Evolutionary conservation across 768 basidiomycete species (phyloP).

Genomic region (Gloeostereum incarnatum): DNA sequence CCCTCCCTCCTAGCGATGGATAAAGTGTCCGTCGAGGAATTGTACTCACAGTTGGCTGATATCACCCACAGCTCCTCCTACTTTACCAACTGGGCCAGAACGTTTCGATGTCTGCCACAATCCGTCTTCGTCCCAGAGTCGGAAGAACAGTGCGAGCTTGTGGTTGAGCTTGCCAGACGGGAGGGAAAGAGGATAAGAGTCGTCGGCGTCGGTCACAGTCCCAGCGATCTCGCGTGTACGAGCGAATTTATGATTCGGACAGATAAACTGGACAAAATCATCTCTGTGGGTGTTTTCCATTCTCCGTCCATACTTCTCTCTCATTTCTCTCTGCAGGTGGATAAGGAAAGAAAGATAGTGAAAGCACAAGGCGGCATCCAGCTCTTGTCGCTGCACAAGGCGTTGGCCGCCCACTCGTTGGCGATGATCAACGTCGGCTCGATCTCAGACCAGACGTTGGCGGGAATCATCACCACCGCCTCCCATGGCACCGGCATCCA

Average conservation of each 20-base stretch:
- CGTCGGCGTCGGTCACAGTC: constrained; percentile 87
- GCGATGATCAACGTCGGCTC: constrained; percentile 93
- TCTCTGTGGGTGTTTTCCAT: constrained; percentile 54
- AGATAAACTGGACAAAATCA: constrained; percentile 56
- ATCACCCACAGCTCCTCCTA: constrained; percentile 39
- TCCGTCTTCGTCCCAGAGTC: constrained; percentile 70
- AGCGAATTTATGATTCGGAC: constrained; percentile 79
- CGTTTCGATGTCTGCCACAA: constrained; percentile 61
- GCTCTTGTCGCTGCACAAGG: constrained; percentile 62
- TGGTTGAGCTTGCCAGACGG: constrained; percentile 74
- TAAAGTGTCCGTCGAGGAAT: constrained; percentile 30
- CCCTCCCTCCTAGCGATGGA: constrained; percentile 19
- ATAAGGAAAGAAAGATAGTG: constrained; percentile 56
- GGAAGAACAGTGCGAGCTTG: constrained; percentile 56
- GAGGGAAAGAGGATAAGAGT: constrained; percentile 68
- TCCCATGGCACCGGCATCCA: constrained; percentile 87
- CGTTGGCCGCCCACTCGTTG: constrained; percentile 55
- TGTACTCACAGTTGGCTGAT: constrained; percentile 46
- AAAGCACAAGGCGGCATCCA: constrained; percentile 73
- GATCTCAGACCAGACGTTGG: constrained; percentile 94
- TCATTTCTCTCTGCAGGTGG: constrained; percentile 39
- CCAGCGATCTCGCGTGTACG: constrained; percentile 90
- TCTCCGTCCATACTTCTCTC: constrained; percentile 11
- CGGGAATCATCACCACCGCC: constrained; percentile 86
- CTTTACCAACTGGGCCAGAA: constrained; percentile 85